Evolutionary conservation across 495 filamentous ascomycete species (phyloP).

Genomic region (Cryomyces minteri): DNA sequence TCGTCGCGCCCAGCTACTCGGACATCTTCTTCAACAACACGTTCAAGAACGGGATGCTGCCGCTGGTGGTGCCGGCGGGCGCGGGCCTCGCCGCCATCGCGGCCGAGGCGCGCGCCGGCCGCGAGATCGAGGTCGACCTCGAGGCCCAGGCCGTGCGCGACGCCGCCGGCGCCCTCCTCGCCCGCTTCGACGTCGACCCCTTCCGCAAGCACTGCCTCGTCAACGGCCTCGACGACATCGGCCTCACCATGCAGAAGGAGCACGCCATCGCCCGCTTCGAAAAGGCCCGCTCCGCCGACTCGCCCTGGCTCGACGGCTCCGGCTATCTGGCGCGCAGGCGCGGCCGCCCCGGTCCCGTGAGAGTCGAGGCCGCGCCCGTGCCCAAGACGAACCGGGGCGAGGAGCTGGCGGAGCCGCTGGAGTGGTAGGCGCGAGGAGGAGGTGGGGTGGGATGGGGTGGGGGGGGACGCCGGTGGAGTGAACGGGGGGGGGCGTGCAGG

Average conservation of each 20-base stretch:
- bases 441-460: too few relatives aligned
- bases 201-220: conserved; percentile 90
- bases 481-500: too few relatives aligned
- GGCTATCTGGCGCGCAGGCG: conserved; percentile 61
- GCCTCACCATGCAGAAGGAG: conserved; percentile 79
- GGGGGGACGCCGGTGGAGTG: too few relatives aligned
- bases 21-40: conserved; percentile 99
- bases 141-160: conserved; percentile 70
- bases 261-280: conserved; percentile 79
- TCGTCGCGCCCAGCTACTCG: conserved; percentile 83
- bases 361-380: conserved; percentile 65
- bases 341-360: conserved; percentile 43
- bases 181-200: conserved; percentile 67
- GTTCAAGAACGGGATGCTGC: conserved; percentile 99
- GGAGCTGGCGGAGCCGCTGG: conserved; percentile 66
- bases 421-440: conserved; percentile 41
- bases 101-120: conserved; percentile 62
- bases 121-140: conserved; percentile 83
- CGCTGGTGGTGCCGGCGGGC: conserved; percentile 54
- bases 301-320: conserved; percentile 83
- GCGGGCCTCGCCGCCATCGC: conserved; percentile 50
- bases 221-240: conserved; percentile 94
- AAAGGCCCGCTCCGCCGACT: conserved; percentile 50
- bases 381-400: conserved; percentile 86
- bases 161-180: conserved; percentile 48